Evolutionary conservation across 495 filamentous ascomycete genomes (phyloP).

Genomic region (Aspergillus sparsus): DNA sequence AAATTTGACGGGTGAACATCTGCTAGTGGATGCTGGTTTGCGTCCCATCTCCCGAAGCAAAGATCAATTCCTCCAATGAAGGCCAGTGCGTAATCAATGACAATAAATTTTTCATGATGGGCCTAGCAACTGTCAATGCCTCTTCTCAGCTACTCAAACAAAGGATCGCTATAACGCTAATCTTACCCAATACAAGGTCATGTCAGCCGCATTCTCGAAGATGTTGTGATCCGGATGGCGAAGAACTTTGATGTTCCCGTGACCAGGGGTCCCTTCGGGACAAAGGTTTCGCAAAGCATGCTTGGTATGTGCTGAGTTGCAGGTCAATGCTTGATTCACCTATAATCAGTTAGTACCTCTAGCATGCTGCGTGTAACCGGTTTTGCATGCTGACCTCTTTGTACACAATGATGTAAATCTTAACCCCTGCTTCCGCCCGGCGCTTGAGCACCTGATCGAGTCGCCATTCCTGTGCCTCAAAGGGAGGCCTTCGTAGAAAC

Average conservation of each 20-base stretch:
- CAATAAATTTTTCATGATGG: conserved; percentile 95
- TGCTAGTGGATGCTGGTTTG: conserved; percentile 77
- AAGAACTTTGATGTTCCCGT: conserved; percentile 87
- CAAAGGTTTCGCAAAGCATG: conserved; percentile 79
- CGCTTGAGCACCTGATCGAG: conserved; percentile 86
- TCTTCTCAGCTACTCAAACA: not conserved
- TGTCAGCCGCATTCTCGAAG: conserved; percentile 89
- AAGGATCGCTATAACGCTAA: not conserved
- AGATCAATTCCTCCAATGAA: conserved; percentile 94
- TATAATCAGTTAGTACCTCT: conserved; percentile 21
- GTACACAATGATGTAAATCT: conserved; percentile 93
- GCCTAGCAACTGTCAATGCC: conserved; percentile 47
- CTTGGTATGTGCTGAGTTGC: conserved; percentile 92
- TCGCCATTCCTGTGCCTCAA: conserved; percentile 80
- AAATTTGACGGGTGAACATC: conserved; percentile 86
- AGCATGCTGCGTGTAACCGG: conserved; percentile 1
- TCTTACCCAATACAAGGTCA: conserved; percentile 90
- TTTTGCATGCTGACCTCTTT: conserved; percentile 61
- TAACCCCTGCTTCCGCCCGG: conserved; percentile 85
- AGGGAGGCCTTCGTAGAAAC: conserved; percentile 83
- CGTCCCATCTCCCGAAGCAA: conserved; percentile 95
- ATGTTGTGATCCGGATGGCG: conserved; percentile 95
- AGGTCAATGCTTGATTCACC: conserved; percentile 78
- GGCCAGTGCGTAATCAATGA: conserved; percentile 85
- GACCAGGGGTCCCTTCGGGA: conserved; percentile 72